Percentiles rank a stretch among this genome's conserved stretches.
Conservation (phyloP, 768 basidiomycete species). For the Psilocybe subaeruginosa region DNA sequence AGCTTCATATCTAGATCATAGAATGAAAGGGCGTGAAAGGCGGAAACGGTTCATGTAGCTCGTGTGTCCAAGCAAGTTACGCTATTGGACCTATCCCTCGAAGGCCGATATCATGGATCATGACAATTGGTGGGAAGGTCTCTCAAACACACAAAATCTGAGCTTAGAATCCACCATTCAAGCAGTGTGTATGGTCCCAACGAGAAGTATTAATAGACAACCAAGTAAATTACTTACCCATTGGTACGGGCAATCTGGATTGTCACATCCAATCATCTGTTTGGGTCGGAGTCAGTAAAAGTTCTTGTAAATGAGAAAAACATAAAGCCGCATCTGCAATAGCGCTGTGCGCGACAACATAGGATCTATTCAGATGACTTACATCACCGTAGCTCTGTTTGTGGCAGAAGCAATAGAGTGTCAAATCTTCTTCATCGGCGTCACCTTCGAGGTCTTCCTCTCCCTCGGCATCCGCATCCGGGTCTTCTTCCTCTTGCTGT, state of each 20-base stretch:
- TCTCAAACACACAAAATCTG: background rate
- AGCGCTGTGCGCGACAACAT: background rate
- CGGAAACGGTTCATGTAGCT: background rate
- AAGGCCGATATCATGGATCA: background rate
- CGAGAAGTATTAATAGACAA: background rate
- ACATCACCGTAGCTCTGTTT: conserved; percentile 45
- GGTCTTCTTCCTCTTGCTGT: conserved; percentile 36
- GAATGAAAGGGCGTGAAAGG: background rate
- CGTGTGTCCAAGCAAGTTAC: background rate
- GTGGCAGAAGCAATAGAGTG: conserved; percentile 46
- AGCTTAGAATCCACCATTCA: background rate
- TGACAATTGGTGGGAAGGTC: background rate
- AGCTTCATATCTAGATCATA: background rate
- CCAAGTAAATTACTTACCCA: conserved; percentile 49
- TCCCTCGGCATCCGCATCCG: conserved; percentile 41
- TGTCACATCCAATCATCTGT: conserved; percentile 77
- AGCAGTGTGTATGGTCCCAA: background rate
- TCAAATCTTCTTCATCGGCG: conserved; percentile 39
- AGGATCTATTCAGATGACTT: conserved; percentile 10
- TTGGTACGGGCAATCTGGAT: conserved; percentile 68
- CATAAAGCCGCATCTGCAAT: background rate
- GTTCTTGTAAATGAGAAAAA: background rate
- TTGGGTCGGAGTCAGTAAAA: conserved; percentile 1
- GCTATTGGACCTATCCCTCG: background rate
- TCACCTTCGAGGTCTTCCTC: conserved; percentile 39